Base-by-base conservation (phyloP, 805 yeast species). In the Metschnikowia gelsemii region DNA sequence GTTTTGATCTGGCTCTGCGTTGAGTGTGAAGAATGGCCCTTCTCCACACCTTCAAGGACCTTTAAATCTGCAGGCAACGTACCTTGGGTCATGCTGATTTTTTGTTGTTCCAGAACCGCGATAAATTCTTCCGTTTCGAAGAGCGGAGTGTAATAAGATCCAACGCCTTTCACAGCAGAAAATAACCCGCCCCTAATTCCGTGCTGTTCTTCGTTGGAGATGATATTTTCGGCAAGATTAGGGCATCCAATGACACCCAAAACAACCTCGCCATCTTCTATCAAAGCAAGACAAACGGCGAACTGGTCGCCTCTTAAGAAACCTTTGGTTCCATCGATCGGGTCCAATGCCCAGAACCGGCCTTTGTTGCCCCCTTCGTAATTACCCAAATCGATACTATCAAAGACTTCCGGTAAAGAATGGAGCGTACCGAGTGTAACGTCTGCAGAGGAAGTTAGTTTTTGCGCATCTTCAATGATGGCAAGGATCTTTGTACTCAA, bases 211-310 rank as follows among this genome's bases (percentile, higher is more conserved):
- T 47, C 63, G 34, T 63, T 60, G 34, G 71, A 59, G 13, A 61
- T 47, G 19, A 79, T 63, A 31, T 68, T 73, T 33, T 72, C 79
- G 2, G 84, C 81, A 44, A 95, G 69, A 60, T 93, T 93, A 23
- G 99, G 99, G 63, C 98, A 91, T 1, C 98, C 99, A 62, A 93
- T 87, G 19, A 87, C 95, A 37, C 99, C 99, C 35, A 93, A 73
- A 46, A 84, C 81, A 1, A 88, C 95, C 36, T 78, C 71, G 11
- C 96, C 95, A 56, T 90, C 84, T 22, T 81, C 95, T 34, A 93
- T 82, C 51, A 93, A 68, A 0, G 96, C 97, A 32, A 93, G 70
- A 59, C 99, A 93, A 1, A 93, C 95, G 2, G 99, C 97, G 63
- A 88, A 93, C 60, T 93, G 99, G 50, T 90, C 97, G 34, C 96